Evolutionary conservation across 2,329 filamentous ascomycete species (phyloP), one percentile per base, ranked within the genome.

Genomic region (Sordariomycetes sp.): DNA sequence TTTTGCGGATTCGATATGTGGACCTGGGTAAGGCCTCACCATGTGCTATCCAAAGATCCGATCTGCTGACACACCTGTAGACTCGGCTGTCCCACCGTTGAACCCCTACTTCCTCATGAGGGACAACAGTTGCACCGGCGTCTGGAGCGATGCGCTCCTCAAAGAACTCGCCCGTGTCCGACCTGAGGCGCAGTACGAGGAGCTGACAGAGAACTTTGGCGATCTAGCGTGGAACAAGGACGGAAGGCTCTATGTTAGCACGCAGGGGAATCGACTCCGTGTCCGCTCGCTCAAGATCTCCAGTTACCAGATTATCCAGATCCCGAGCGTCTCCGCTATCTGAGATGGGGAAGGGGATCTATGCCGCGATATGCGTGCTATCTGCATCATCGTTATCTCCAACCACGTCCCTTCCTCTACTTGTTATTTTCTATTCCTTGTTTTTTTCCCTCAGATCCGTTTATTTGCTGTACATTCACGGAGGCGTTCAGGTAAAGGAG

Each of bases 61-160:
- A 11, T 7, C 35, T 40, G n/a, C 25, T 64, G 37, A 67, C 53
- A 24, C 22, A 8, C 25, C 54, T 35, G 11, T 34, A 85, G 87
- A 90, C 66, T 88, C 86, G 2, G 81, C 85, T 2, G 77, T 87
- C 16, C 87, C 86, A 3, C 80, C 85, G 1, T 72, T 90, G 4
- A 90, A 90, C 64, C 88, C 88, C 0, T 89, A 86, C 65, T 91
- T 90, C 67, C 73, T 86, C 59, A 71, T 90, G 50, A 73, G 78
- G 37, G 75, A 83, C 53, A 79, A 80, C 43, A 71, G 75, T 64
- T 87, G 84, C 64, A 84, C 81, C 1, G 88, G 88, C 5, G 79
- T 91, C 1, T 91, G 87, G 88, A 90, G 83, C 66, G 81, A 87
- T 10, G 68, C 73, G 8, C 89, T 90, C 53, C 72, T 90, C 11